phyloP scores from a whole-genome alignment of 202 grass and related monocot species.

The Eragrostis tef region DNA sequence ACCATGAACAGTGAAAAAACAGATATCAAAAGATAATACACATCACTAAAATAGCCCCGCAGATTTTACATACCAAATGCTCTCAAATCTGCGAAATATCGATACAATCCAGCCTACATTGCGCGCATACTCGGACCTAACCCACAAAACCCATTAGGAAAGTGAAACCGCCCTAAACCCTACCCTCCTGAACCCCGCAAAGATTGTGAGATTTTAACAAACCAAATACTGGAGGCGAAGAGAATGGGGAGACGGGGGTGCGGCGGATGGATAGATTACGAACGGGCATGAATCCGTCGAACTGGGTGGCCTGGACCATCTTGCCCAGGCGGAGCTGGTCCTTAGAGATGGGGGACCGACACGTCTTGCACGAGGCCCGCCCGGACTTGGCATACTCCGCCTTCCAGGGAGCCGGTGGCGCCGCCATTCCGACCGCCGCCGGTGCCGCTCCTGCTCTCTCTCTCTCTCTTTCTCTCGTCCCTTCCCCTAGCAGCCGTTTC shows the following conservation, averaged over 20 bases:
- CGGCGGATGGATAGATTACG: slow-evolving; percentile 23
- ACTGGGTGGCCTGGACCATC: slow-evolving; percentile 91
- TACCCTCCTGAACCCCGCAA: slow-evolving; percentile 21
- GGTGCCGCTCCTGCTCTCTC: neutral
- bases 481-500: neutral
- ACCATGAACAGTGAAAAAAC: neutral
- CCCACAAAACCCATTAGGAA: neutral
- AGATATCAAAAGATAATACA: neutral
- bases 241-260: neutral
- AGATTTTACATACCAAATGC: neutral
- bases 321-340: slow-evolving; percentile 86
- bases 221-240: neutral
- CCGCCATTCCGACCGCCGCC: slow-evolving; percentile 57
- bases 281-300: slow-evolving; percentile 97
- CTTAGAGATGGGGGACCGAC: slow-evolving; percentile 75
- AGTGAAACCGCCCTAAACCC: slow-evolving; percentile 43
- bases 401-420: slow-evolving; percentile 78
- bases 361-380: slow-evolving; percentile 87
- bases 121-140: neutral
- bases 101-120: neutral
- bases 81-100: neutral
- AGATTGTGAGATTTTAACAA: neutral
- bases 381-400: slow-evolving; percentile 95
- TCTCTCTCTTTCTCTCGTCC: neutral
- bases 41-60: neutral